phyloP scores from a whole-genome alignment of 2,329 filamentous ascomycete genomes.

The Botrytis deweyae region DNA sequence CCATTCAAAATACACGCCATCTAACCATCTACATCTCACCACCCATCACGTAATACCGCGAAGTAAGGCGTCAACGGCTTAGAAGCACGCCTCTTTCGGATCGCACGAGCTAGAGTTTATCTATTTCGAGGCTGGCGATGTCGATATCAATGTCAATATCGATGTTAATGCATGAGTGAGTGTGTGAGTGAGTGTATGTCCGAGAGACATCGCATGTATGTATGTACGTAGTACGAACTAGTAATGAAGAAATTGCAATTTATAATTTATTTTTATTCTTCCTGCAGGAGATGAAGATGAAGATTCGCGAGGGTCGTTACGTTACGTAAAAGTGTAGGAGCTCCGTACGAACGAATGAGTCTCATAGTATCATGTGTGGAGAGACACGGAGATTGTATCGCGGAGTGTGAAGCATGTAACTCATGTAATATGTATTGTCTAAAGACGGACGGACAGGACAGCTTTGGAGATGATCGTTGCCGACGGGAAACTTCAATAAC shows the following conservation, averaged over 20 bases:
- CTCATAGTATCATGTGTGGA: background rate
- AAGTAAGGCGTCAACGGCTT: background rate
- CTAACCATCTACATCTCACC: background rate
- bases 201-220: no score
- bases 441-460: no score
- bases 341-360: background rate
- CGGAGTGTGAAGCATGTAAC: background rate
- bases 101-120: no score
- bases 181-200: background rate
- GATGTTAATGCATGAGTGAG: no score
- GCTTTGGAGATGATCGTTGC: background rate
- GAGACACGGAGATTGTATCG: background rate
- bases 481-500: background rate
- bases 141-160: no score
- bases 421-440: background rate
- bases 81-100: background rate
- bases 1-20: background rate
- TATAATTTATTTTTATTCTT: background rate
- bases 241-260: no score
- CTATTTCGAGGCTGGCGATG: background rate
- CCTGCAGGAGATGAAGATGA: background rate
- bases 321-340: background rate
- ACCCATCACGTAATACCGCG: background rate
- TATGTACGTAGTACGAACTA: no score
- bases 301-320: background rate